Base-by-base conservation (phyloP, 257 asterid genomes). In the Ophiorrhiza pumila region DNA sequence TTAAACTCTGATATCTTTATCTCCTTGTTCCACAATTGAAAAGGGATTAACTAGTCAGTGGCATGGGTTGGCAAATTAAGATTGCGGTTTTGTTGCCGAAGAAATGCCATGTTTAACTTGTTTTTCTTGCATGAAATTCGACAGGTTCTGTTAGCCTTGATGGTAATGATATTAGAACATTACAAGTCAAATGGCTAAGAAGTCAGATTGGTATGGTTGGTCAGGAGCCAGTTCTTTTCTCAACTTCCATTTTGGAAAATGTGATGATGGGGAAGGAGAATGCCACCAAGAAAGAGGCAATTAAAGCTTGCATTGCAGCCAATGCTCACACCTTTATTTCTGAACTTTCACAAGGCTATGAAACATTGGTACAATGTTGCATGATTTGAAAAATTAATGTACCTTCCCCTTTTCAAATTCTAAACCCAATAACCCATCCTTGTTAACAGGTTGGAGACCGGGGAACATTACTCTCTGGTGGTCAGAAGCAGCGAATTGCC, bases 131-230 rank as follows among this genome's bases (percentile, higher is more conserved):
- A 43, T 68, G 39, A 22, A 45, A 43, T 53, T 65, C 75, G 58
- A 45, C 85, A 91, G 97, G 97, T 32, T 79, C 74, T 27, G 79
- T 89, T 56, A 80, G 77, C 18, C 72, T 91, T 85, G 97, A 91
- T 81, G 92, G 95, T 17, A 80, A 86, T 76, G 95, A 91, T 81
- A 50, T 91, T 63, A 85, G 92, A 82, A 83, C 89, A n/a, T 64
- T 91, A 78, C 95, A 89, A 86, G 91, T 89, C 71, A 90, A 89
- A 67, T 89, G 97, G 97, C 87, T 91, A n/a, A 84, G 96, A 62
- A 83, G 82, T 76, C 96, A 89, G 79, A 86, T 91, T 80, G 96
- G 97, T 6, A 89, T 91, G 95, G 97, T 91, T 29, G 97, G 97
- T 35, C 97, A 91, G 80, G 97, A 91, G 57, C 97, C 97, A 2